Conservation (phyloP, 148 eudicot species). For the Fagopyrum esculentum region DNA sequence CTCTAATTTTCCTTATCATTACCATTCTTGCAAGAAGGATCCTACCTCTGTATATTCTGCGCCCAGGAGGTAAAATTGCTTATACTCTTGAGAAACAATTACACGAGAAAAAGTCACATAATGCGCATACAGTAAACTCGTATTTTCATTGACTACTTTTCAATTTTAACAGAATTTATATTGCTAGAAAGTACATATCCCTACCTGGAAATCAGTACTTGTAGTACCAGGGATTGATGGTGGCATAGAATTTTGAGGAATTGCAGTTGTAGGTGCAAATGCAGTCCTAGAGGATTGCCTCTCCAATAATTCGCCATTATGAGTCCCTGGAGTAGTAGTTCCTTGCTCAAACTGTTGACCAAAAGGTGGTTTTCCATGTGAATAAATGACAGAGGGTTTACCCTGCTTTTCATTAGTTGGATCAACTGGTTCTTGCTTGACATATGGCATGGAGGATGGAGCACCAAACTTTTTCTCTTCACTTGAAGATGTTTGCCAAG, state of each 20-base stretch:
- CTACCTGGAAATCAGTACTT: constrained; percentile 45
- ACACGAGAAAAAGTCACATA: neutral
- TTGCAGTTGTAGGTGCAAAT: constrained; percentile 29
- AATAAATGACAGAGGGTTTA: constrained; percentile 30
- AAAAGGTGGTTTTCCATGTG: constrained; percentile 36
- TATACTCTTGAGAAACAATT: neutral
- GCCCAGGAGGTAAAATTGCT: neutral
- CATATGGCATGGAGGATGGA: constrained; percentile 37
- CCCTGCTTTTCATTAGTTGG: constrained; percentile 49
- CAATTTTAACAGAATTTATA: neutral
- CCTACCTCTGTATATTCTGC: neutral
- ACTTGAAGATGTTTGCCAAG: constrained; percentile 41
- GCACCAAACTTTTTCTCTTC: constrained; percentile 44
- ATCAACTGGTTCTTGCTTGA: constrained; percentile 61
- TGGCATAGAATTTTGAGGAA: constrained; percentile 25
- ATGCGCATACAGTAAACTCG: neutral
- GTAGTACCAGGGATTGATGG: constrained; percentile 26
- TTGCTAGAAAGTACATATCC: neutral
- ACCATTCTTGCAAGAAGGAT: neutral
- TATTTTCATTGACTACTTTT: neutral
- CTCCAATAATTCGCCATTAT: constrained; percentile 42
- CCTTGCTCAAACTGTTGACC: constrained; percentile 40
- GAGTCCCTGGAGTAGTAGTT: constrained; percentile 32
- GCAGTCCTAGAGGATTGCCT: constrained; percentile 45
- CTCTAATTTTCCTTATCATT: neutral